phyloP scores from a whole-genome alignment of 768 basidiomycete genomes.

The Sarcomyxa edulis region DNA sequence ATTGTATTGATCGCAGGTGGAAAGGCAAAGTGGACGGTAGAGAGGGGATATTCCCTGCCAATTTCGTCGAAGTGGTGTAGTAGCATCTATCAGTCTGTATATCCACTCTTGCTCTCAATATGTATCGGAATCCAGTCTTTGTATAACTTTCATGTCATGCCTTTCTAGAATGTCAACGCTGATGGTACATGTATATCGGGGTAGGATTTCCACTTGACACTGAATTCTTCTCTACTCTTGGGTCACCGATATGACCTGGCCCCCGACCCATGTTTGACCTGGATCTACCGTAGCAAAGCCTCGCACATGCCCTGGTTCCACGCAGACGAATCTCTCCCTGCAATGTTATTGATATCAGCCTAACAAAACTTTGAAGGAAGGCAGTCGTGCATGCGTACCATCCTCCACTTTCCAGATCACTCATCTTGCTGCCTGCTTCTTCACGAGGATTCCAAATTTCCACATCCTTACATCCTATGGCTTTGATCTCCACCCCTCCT shows the following conservation, averaged over 20 bases:
- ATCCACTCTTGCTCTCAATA: no score
- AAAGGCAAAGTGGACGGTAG: constrained; percentile 57
- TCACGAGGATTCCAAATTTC: constrained; percentile 94
- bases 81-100: neutral
- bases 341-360: constrained; percentile 1
- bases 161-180: no score
- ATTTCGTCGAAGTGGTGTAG: constrained; percentile 68
- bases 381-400: constrained; percentile 70
- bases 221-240: no score
- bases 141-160: no score
- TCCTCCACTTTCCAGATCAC: constrained; percentile 86
- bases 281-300: constrained; percentile 62
- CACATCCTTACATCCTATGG: constrained; percentile 61
- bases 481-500: constrained; percentile 48
- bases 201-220: no score
- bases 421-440: constrained; percentile 64
- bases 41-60: constrained; percentile 76
- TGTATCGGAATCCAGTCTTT: no score
- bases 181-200: no score
- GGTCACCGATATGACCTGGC: constrained; percentile 55
- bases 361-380: constrained; percentile 1
- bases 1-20: constrained; percentile 50
- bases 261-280: constrained; percentile 71
- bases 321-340: constrained; percentile 83
- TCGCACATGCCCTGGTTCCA: constrained; percentile 87